These are phyloP conservation scores for Aspergillus panamensis DNA, from an alignment of 495 filamentous ascomycete species.

Conservation along the genomic window DNA sequence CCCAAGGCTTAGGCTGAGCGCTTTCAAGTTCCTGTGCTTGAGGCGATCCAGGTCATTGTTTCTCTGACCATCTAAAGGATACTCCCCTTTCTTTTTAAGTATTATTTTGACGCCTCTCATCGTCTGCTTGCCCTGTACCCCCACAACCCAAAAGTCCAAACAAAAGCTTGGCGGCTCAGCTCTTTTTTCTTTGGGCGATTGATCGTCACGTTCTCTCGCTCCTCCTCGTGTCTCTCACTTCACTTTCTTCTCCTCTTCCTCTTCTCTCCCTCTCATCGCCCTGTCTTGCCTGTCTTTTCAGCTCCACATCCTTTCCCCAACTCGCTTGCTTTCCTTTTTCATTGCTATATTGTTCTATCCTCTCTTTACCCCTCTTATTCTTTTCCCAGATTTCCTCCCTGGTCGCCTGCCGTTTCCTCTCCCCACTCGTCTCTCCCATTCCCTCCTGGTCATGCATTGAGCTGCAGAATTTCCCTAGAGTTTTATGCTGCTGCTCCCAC, in stretches of 20 bases:
- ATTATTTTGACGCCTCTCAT: not conserved
- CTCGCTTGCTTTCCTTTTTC: conserved; percentile 1
- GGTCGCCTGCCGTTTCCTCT: not conserved
- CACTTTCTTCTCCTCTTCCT: conserved; percentile 1
- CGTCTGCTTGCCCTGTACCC: not conserved
- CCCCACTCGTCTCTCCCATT: conserved; percentile 1
- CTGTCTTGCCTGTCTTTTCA: conserved; percentile 4
- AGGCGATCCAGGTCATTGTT: no score
- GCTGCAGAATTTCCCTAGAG: conserved; percentile 18
- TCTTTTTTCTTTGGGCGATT: conserved; percentile 18
- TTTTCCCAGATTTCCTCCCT: not conserved
- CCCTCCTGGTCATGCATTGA: conserved; percentile 23
- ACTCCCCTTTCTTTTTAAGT: not conserved
- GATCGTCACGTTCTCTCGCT: conserved; percentile 22
- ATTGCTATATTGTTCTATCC: not conserved
- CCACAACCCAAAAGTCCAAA: conserved; percentile 15
- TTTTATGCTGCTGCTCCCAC: conserved; percentile 5
- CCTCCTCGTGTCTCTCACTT: conserved; percentile 13
- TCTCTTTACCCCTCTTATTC: not conserved
- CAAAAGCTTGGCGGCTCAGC: conserved; percentile 25
- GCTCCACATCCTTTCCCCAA: not conserved
- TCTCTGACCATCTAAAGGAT: not conserved
- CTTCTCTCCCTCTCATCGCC: not conserved
- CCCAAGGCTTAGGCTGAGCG: not conserved
- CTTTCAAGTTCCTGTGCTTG: no score